These are phyloP conservation scores for Mallotus repandus DNA, from an alignment of 441 rosid species.

Conservation along the genomic window DNA sequence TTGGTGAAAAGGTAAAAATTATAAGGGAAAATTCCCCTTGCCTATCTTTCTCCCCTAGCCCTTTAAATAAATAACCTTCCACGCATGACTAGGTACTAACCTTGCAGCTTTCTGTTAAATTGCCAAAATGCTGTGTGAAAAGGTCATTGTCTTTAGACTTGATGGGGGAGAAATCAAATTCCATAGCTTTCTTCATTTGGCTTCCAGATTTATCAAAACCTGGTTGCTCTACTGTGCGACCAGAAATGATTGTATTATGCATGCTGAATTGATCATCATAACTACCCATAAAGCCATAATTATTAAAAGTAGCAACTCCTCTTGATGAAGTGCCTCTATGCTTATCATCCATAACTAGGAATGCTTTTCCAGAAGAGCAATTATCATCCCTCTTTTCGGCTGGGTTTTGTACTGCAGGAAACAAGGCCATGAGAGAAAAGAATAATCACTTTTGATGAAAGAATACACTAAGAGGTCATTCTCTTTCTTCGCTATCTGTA, in stretches of 20 bases:
- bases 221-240: conserved; percentile 22
- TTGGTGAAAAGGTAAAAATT: no score
- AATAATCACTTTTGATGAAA: conserved; percentile 1
- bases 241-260: conserved; percentile 22
- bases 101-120: conserved; percentile 46
- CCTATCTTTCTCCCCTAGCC: neutral
- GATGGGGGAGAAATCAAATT: conserved; percentile 20
- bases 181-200: conserved; percentile 33
- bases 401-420: conserved; percentile 30
- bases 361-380: conserved; percentile 18
- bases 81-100: conserved; percentile 29
- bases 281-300: conserved; percentile 1
- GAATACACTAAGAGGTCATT: no score
- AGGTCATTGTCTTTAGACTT: conserved; percentile 29
- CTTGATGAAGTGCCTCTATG: conserved; percentile 17
- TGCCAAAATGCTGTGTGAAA: conserved; percentile 56
- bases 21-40: neutral
- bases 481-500: no score
- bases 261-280: conserved; percentile 9
- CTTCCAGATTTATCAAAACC: conserved; percentile 23
- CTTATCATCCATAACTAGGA: conserved; percentile 14
- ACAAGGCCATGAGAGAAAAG: conserved; percentile 13
- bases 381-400: conserved; percentile 16
- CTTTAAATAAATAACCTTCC: neutral
- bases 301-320: conserved; percentile 14